Evolutionary conservation across 345 rosid genomes (phyloP).

Genomic region (Psidium guajava): DNA sequence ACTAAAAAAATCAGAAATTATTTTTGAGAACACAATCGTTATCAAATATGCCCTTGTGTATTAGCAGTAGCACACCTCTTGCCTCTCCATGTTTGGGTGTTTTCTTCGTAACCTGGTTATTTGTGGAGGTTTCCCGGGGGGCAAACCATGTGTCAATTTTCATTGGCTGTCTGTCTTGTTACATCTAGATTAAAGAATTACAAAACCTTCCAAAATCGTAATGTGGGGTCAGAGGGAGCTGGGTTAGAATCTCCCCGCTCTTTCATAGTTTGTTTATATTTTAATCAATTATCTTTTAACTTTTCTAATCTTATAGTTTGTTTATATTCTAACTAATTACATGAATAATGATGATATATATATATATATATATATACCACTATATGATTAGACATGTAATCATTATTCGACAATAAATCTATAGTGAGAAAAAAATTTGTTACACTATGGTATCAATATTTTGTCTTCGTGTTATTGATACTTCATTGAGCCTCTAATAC

Average conservation of each 20-base stretch:
- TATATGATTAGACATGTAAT: neutral
- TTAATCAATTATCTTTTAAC: neutral
- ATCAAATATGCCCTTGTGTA: too few relatives aligned
- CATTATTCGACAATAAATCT: neutral
- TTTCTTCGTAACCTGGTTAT: neutral
- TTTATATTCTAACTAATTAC: neutral
- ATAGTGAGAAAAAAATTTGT: neutral
- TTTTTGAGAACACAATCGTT: too few relatives aligned
- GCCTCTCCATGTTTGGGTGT: too few relatives aligned
- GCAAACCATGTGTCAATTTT: neutral
- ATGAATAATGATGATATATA: neutral
- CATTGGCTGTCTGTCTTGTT: neutral
- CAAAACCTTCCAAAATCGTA: neutral
- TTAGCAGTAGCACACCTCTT: too few relatives aligned
- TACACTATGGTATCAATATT: too few relatives aligned
- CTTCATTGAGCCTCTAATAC: neutral
- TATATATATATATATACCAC: too few relatives aligned
- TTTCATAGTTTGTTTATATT: neutral
- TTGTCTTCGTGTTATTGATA: neutral
- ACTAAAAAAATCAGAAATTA: too few relatives aligned
- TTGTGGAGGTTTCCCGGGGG: rapidly evolving
- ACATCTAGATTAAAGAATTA: neutral
- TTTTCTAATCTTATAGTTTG: neutral
- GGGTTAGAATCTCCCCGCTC: neutral
- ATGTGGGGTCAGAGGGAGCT: neutral